Base-by-base conservation (phyloP, 2,329 filamentous ascomycete species). In the Clarireedia paspali region DNA sequence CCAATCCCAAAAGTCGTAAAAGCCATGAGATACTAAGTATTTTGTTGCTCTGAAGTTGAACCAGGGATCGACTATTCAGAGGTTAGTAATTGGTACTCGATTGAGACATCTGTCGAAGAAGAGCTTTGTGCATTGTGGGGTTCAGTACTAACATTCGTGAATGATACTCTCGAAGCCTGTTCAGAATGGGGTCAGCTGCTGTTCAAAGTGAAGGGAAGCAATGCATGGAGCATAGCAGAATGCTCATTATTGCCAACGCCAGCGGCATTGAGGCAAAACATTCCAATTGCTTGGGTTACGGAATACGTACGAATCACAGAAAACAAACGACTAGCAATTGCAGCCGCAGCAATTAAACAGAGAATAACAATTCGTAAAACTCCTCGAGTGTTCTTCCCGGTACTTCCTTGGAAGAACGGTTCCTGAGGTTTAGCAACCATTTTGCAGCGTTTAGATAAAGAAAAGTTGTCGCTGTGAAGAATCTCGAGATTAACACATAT, bases 1-100 rank as follows among this genome's bases (percentile, higher is more conserved):
- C 94, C 94, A 99, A 73, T 99, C 92, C 94, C 94, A 99, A 72
- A 99, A 99, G 73, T 88, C 91, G 74, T 96, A 95, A 77, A 99
- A 97, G 67, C 94, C 94, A 84, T 99, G 84, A 70, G 92, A 83
- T 55, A 99, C 89, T 55, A 99, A 83, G 70, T 99, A 97, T 75
- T 97, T 97, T 56, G 94, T 97, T 64, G 94, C 94, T 73, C 94
- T 83, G 75, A 99, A 99, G 75, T 99, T 99, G 78, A 99, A 99
- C 94, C 94, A 99, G 38, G 94, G 94, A 75, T 99, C 94, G 76
- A 99, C 92, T 99, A 70, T 46, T 68, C 50, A 44, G 63, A 26
- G 55, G 64, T 68, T 64, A 71, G 69, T 60, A 66, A 53, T 45
- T 39, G 56, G 52, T 20, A 39, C 57, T 57, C 53, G 55, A 47